These are phyloP conservation scores for Paspalum notatum DNA, from an alignment of 176 grass and related monocot genomes.

Conservation along the genomic window DNA sequence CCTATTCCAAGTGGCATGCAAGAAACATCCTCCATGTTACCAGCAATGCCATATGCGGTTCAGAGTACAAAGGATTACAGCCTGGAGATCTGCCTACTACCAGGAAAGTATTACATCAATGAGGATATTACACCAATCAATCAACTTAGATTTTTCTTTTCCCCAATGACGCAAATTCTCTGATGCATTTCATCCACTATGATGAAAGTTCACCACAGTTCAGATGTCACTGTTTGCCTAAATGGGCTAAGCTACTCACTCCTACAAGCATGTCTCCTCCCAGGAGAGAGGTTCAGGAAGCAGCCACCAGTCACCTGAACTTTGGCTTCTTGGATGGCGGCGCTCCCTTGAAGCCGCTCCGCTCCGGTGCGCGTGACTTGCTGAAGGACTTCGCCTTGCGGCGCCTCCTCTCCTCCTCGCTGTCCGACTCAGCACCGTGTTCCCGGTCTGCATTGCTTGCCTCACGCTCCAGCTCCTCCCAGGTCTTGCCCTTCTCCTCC, in stretches of 20 bases:
- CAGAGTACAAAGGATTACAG: background rate
- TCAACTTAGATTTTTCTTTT: background rate
- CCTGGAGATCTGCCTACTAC: background rate
- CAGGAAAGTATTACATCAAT: slow-evolving; percentile 18
- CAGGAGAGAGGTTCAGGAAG: background rate
- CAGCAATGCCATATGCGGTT: background rate
- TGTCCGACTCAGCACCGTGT: slow-evolving; percentile 75
- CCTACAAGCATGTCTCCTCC: slow-evolving; percentile 9
- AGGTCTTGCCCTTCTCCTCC: slow-evolving; percentile 95
- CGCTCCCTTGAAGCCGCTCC: slow-evolving; percentile 49
- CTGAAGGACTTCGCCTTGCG: slow-evolving; percentile 60
- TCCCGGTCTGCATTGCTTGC: slow-evolving; percentile 80
- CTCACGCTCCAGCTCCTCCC: slow-evolving; percentile 89
- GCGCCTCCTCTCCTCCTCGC: slow-evolving; percentile 77
- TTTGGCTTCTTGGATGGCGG: slow-evolving; percentile 49
- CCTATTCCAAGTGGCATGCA: background rate
- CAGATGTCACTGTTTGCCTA: background rate
- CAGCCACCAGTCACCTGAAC: slow-evolving; percentile 42
- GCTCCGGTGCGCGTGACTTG: slow-evolving; percentile 48
- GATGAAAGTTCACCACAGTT: background rate
- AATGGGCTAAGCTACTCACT: background rate
- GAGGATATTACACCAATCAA: background rate
- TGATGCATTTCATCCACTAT: slow-evolving; percentile 1
- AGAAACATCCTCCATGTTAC: background rate
- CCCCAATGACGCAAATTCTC: background rate